A percentile compares a stretch with the other conserved stretches of the same genome.
Evolutionary conservation across 176 grass and related monocot species (phyloP).

Genomic region (Lolium rigidum): DNA sequence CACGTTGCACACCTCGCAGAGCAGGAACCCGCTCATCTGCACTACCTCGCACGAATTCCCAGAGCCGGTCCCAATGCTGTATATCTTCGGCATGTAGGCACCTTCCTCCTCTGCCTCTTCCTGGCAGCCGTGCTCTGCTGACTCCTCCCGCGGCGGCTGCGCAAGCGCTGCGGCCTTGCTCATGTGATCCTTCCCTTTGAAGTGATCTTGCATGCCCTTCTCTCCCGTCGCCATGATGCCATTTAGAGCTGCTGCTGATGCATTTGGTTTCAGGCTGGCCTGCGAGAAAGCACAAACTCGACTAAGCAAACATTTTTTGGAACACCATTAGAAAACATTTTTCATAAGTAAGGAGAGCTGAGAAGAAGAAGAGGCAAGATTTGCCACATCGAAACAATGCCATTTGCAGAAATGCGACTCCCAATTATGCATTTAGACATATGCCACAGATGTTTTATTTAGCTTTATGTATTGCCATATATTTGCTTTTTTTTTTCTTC

Average conservation of each 20-base stretch:
- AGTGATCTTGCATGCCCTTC: constrained; percentile 39
- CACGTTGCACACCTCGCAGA: constrained; percentile 45
- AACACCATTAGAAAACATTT: too few relatives aligned
- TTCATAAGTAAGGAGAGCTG: neutral
- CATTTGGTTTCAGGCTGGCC: neutral
- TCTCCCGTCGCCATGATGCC: neutral
- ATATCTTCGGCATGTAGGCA: constrained; percentile 12
- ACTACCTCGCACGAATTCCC: neutral
- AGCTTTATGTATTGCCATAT: neutral
- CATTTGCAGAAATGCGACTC: neutral
- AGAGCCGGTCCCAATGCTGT: neutral
- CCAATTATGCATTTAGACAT: neutral
- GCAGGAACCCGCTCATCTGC: constrained; percentile 54
- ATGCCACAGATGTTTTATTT: neutral
- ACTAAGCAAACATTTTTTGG: neutral
- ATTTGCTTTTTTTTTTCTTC: neutral
- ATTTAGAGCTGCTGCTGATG: neutral
- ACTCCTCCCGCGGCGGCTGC: neutral
- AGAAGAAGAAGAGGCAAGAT: neutral
- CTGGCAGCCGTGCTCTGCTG: neutral
- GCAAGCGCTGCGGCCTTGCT: constrained; percentile 1
- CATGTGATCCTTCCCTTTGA: constrained; percentile 35
- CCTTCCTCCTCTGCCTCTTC: neutral
- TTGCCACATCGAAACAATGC: neutral
- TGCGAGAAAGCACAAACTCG: neutral